phyloP scores from a whole-genome alignment of 2,329 filamentous ascomycete genomes.

The Bipolaris sorokiniana region DNA sequence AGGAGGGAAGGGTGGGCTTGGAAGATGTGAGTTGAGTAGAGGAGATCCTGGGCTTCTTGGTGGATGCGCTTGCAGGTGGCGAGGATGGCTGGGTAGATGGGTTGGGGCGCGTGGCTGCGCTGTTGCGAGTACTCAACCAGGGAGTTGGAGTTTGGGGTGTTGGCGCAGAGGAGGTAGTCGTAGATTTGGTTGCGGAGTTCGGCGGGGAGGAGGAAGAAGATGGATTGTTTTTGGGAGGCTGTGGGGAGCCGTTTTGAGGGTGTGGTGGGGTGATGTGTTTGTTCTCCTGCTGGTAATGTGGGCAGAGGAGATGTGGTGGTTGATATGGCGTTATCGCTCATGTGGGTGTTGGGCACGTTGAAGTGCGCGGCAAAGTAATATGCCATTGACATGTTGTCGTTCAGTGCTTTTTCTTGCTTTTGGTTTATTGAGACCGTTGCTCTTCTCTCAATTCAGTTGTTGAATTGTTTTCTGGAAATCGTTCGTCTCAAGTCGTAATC shows the following conservation, averaged over 20 bases:
- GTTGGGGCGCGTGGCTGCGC: slow-evolving; percentile 12
- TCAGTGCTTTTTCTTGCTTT: background rate
- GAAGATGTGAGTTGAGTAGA: slow-evolving; percentile 60
- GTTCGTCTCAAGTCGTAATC: background rate
- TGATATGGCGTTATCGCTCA: background rate
- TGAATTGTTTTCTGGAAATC: background rate
- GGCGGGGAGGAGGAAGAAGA: slow-evolving; percentile 58
- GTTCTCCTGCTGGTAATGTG: slow-evolving; percentile 2
- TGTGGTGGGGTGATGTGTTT: background rate
- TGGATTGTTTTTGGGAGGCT: slow-evolving; percentile 20
- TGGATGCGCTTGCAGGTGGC: slow-evolving; percentile 51
- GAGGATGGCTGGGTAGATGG: slow-evolving; percentile 51
- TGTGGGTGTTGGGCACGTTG: slow-evolving; percentile 17
- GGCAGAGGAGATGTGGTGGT: background rate
- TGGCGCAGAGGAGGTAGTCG: slow-evolving; percentile 45
- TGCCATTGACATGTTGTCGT: slow-evolving; percentile 20
- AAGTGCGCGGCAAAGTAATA: slow-evolving; percentile 32
- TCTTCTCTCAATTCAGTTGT: background rate
- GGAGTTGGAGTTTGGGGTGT: slow-evolving; percentile 16
- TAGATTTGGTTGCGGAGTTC: slow-evolving; percentile 68
- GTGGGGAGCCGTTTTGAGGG: slow-evolving; percentile 11
- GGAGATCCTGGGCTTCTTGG: slow-evolving; percentile 51
- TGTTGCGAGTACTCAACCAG: slow-evolving; percentile 8
- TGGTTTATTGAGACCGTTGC: background rate
- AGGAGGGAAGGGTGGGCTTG: slow-evolving; percentile 57